phyloP scores from a whole-genome alignment of 1,139 yeast genomes.

The Suhomyces atakaporum region DNA sequence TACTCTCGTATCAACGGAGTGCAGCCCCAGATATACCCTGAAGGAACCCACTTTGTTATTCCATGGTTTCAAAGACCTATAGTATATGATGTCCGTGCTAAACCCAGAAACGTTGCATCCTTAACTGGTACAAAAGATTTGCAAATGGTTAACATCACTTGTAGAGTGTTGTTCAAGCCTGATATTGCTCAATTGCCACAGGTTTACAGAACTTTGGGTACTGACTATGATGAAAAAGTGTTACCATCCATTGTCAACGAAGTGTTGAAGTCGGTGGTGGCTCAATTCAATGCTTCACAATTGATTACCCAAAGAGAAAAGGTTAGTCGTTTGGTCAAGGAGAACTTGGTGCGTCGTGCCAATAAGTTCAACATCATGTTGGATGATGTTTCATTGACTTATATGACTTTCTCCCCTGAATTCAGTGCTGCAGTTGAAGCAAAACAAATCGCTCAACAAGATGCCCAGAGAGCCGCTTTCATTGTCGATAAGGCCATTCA shows the following conservation, averaged over 20 bases:
- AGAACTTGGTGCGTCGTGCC: constrained; percentile 89
- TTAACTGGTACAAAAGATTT: constrained; percentile 97
- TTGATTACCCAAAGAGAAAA: constrained; percentile 97
- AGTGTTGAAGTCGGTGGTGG: constrained; percentile 94
- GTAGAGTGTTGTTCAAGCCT: constrained; percentile 94
- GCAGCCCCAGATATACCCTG: constrained; percentile 79
- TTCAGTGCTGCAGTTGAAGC: constrained; percentile 98
- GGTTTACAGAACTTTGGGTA: constrained; percentile 88
- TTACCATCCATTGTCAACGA: constrained; percentile 96
- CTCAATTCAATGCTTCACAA: constrained; percentile 97
- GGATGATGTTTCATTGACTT: constrained; percentile 95
- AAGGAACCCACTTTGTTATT: constrained; percentile 91
- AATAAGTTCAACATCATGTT: constrained; percentile 80
- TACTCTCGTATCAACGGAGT: constrained; percentile 89
- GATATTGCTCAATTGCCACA: constrained; percentile 74
- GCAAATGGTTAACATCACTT: constrained; percentile 98
- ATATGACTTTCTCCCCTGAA: constrained; percentile 96
- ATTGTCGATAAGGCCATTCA: constrained; percentile 96
- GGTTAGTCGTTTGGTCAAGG: constrained; percentile 88
- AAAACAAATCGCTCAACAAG: constrained; percentile 98
- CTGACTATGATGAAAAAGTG: constrained; percentile 93
- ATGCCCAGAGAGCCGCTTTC: constrained; percentile 97
- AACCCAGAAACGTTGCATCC: constrained; percentile 96
- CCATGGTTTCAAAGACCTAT: constrained; percentile 97
- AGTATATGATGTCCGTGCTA: constrained; percentile 93